Evolutionary conservation across 208 protist species (phyloP).

Genomic region (Porcisia hertigi): DNA sequence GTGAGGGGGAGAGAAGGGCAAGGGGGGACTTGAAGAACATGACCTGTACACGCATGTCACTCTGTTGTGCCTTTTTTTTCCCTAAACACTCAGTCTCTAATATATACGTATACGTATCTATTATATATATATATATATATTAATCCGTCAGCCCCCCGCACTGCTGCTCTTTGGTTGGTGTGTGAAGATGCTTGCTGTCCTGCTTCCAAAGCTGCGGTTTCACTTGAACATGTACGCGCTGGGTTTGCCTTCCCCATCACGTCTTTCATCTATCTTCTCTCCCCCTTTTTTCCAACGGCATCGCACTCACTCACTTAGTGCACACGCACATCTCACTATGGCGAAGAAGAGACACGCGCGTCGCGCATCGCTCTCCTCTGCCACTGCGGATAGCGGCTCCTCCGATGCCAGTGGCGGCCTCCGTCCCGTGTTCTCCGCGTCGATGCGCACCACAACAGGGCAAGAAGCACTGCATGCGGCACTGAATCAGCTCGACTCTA

Average conservation of each 20-base stretch:
- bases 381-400: constrained; percentile 7
- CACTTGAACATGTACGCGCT: too few species aligned
- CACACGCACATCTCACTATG: constrained; percentile 5
- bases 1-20: not conserved
- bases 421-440: constrained; percentile 12
- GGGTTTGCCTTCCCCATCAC: too few species aligned
- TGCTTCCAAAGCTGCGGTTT: too few species aligned
- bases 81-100: too few species aligned
- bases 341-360: constrained; percentile 26
- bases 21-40: too few species aligned
- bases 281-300: not conserved
- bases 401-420: not conserved
- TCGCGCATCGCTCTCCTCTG: not conserved
- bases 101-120: not conserved
- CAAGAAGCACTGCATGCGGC: constrained; percentile 32
- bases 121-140: not conserved
- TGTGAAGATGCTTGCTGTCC: too few species aligned
- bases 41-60: too few species aligned
- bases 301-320: not conserved
- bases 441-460: constrained; percentile 17
- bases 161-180: too few species aligned
- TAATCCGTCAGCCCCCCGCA: too few species aligned
- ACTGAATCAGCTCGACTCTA: constrained; percentile 47
- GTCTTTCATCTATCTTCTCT: not conserved
- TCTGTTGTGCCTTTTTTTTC: too few species aligned